These are phyloP conservation scores for Excoecaria cochinchinensis DNA, from an alignment of 345 rosid genomes.

Conservation along the genomic window DNA sequence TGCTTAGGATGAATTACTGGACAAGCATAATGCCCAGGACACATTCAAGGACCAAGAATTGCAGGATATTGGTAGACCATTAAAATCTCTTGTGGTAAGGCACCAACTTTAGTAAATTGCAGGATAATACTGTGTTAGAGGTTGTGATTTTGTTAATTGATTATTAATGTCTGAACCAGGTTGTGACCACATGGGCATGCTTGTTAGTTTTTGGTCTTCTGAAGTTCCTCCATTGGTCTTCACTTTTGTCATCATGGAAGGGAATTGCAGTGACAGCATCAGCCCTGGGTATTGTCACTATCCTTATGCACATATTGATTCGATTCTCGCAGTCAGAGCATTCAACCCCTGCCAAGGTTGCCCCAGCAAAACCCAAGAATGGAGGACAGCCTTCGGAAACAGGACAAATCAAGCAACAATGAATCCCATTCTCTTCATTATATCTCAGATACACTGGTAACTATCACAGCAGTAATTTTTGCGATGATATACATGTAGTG, in stretches of 20 bases:
- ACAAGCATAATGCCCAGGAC: slow-evolving; percentile 28
- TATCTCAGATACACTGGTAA: background rate
- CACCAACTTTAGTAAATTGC: background rate
- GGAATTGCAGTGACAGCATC: slow-evolving; percentile 12
- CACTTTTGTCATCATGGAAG: slow-evolving; percentile 31
- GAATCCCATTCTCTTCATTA: slow-evolving; percentile 20
- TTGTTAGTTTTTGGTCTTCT: slow-evolving; percentile 21
- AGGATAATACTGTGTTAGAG: too few species aligned
- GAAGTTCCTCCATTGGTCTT: slow-evolving; percentile 39
- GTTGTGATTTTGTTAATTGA: background rate
- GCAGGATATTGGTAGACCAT: slow-evolving; percentile 30
- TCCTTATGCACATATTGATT: slow-evolving; percentile 32
- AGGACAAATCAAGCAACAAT: slow-evolving; percentile 38
- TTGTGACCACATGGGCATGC: slow-evolving; percentile 31
- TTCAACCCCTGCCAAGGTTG: slow-evolving; percentile 39
- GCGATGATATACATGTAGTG: background rate
- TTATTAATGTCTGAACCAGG: slow-evolving; percentile 17
- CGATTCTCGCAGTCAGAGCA: slow-evolving; percentile 35
- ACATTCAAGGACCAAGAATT: slow-evolving; percentile 31
- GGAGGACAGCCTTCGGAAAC: slow-evolving; percentile 30
- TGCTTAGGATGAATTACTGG: slow-evolving; percentile 32
- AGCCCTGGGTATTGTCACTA: slow-evolving; percentile 19
- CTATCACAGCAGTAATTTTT: background rate
- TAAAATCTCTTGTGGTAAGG: slow-evolving; percentile 35
- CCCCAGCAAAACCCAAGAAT: slow-evolving; percentile 57